phyloP scores from a whole-genome alignment of 306 rosid species.

The Cajanus cajan region DNA sequence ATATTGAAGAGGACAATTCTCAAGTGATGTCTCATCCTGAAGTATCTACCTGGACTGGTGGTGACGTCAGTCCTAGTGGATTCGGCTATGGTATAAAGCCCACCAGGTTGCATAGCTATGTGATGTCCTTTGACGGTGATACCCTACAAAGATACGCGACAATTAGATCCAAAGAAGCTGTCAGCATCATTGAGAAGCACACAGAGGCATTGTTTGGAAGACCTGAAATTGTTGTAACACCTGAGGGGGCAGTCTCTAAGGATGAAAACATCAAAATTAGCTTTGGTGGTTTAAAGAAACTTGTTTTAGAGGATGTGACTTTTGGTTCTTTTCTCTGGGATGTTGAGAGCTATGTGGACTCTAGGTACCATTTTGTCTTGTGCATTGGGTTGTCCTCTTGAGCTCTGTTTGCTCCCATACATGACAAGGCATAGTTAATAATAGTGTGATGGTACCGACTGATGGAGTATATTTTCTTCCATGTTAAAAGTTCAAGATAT shows the following conservation, averaged over 20 bases:
- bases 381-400: too few relatives aligned
- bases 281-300: constrained; percentile 82
- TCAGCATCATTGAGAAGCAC: constrained; percentile 89
- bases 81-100: constrained; percentile 55
- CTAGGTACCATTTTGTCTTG: constrained; percentile 81
- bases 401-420: too few relatives aligned
- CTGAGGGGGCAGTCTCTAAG: constrained; percentile 64
- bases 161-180: constrained; percentile 87
- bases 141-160: constrained; percentile 83
- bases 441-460: constrained; percentile 25
- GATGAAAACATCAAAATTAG: constrained; percentile 74
- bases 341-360: constrained; percentile 89
- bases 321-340: constrained; percentile 97
- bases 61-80: constrained; percentile 49
- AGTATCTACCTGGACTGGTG: constrained; percentile 56
- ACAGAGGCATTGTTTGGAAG: constrained; percentile 94
- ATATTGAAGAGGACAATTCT: constrained; percentile 36
- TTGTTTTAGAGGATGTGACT: constrained; percentile 87
- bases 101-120: constrained; percentile 71
- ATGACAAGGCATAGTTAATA: too few relatives aligned
- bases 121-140: constrained; percentile 86
- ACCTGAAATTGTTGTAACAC: constrained; percentile 71
- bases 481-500: background rate
- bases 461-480: constrained; percentile 10
- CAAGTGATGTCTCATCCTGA: constrained; percentile 61